phyloP scores from a whole-genome alignment of 805 yeast species.

The Lipomyces oligophaga region DNA sequence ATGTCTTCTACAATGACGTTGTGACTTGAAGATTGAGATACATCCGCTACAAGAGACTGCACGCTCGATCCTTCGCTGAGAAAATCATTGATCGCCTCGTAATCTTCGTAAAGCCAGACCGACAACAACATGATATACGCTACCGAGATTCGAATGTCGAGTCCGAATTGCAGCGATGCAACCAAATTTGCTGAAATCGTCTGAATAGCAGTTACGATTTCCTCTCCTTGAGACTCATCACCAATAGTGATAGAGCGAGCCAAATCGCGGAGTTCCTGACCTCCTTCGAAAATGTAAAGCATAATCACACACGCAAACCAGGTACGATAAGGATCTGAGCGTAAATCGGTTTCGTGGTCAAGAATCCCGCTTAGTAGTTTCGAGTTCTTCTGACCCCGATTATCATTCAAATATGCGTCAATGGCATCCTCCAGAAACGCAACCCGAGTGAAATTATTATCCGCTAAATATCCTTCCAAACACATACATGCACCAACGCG shows the following conservation, averaged over 20 bases:
- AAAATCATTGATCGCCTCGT: conserved; percentile 69
- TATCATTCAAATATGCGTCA: conserved; percentile 21
- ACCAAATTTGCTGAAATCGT: conserved; percentile 72
- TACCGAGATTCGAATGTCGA: conserved; percentile 70
- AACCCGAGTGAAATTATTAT: conserved; percentile 57
- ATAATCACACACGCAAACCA: conserved; percentile 79
- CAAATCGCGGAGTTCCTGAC: conserved; percentile 46
- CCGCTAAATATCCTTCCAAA: conserved; percentile 62
- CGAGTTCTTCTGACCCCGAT: conserved; percentile 35
- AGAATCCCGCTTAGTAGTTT: conserved; percentile 69
- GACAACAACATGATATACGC: conserved; percentile 73
- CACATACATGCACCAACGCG: conserved; percentile 68
- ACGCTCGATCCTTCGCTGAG: conserved; percentile 62
- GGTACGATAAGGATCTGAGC: conserved; percentile 76
- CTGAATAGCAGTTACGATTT: conserved; percentile 63
- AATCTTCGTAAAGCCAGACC: conserved; percentile 75
- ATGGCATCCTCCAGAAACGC: conserved; percentile 69
- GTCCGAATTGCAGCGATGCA: conserved; percentile 51
- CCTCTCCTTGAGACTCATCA: conserved; percentile 52
- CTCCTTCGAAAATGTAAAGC: conserved; percentile 56
- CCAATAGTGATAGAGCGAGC: conserved; percentile 57
- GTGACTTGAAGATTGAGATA: conserved; percentile 45
- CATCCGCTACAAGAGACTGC: conserved; percentile 62
- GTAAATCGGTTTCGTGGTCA: conserved; percentile 68
- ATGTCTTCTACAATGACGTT: conserved; percentile 67